Conservation (phyloP, 2,329 filamentous ascomycete genomes). For the Didymellaceae sp. region DNA sequence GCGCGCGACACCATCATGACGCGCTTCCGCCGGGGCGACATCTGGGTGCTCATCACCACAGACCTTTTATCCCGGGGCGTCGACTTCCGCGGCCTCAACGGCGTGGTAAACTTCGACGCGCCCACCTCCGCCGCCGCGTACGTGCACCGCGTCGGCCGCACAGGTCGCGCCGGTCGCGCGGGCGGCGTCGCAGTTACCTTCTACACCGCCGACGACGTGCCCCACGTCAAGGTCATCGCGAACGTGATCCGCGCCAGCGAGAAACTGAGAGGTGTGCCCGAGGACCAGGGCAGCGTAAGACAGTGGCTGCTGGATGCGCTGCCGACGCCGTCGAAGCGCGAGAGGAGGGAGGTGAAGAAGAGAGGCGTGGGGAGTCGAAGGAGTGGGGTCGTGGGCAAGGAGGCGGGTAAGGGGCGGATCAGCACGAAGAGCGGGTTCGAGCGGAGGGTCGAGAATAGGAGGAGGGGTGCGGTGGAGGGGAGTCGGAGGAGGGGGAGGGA, state of each 20-base stretch:
- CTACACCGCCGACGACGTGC: constrained; percentile 94
- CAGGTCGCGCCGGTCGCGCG: constrained; percentile 83
- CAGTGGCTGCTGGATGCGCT: constrained; percentile 85
- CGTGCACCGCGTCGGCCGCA: constrained; percentile 90
- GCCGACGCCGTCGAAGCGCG: constrained; percentile 81
- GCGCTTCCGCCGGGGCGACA: constrained; percentile 85
- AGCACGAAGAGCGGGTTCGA: constrained; percentile 83
- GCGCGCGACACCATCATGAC: constrained; percentile 83
- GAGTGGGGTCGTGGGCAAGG: constrained; percentile 36
- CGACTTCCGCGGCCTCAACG: constrained; percentile 93
- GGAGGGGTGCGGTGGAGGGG: constrained; percentile 56
- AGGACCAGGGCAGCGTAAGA: constrained; percentile 57
- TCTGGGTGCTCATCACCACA: constrained; percentile 96
- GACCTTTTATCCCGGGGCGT: constrained; percentile 91
- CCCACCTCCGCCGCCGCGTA: constrained; percentile 90
- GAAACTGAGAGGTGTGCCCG: constrained; percentile 62
- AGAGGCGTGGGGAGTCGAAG: constrained; percentile 78
- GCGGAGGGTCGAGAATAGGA: constrained; percentile 71
- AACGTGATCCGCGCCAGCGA: constrained; percentile 90
- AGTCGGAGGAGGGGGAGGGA: constrained; percentile 39
- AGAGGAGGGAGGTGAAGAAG: constrained; percentile 81
- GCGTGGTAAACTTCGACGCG: constrained; percentile 97
- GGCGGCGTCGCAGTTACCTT: constrained; percentile 92
- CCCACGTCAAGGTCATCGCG: constrained; percentile 86
- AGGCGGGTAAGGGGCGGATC: constrained; percentile 63